phyloP scores from a whole-genome alignment of 257 asterid species.

The Gentiana straminea region DNA sequence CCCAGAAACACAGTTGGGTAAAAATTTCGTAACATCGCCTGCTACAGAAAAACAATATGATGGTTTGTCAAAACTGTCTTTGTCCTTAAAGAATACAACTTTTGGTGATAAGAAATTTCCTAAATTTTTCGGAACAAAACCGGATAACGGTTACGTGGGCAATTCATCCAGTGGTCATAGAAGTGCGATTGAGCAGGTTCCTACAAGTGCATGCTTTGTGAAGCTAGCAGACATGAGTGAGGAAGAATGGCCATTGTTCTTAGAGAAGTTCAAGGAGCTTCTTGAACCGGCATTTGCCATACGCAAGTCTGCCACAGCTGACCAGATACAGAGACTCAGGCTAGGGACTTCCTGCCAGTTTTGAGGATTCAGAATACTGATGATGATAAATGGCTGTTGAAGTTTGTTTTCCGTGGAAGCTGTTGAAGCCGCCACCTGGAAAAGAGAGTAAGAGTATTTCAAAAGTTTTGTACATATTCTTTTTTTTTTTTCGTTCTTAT shows the following conservation, averaged over 20 bases:
- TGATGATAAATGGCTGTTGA: no score
- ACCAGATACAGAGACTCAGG: constrained; percentile 83
- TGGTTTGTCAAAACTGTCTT: constrained; percentile 38
- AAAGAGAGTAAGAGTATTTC: constrained; percentile 14
- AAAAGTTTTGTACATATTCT: constrained; percentile 50
- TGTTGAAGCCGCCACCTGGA: constrained; percentile 7
- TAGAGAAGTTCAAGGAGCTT: constrained; percentile 75
- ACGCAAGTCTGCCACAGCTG: constrained; percentile 43
- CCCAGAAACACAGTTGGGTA: constrained; percentile 14
- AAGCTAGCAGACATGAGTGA: constrained; percentile 83
- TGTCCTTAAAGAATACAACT: constrained; percentile 42
- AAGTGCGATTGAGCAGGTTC: constrained; percentile 92
- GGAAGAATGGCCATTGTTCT: constrained; percentile 68
- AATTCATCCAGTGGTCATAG: constrained; percentile 69
- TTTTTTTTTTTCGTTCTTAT: background rate
- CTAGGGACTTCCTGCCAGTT: constrained; percentile 99
- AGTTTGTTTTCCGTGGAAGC: constrained; percentile 2
- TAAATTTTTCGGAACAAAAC: constrained; percentile 36
- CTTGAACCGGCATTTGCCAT: constrained; percentile 60
- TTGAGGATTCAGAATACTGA: constrained; percentile 25
- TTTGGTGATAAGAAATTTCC: constrained; percentile 53
- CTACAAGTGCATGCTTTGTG: constrained; percentile 65
- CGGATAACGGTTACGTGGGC: constrained; percentile 26
- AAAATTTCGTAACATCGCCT: constrained; percentile 14
- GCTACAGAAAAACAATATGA: constrained; percentile 17